Evolutionary conservation across 345 rosid genomes (phyloP).

Genomic region (Conringia planisiliqua): DNA sequence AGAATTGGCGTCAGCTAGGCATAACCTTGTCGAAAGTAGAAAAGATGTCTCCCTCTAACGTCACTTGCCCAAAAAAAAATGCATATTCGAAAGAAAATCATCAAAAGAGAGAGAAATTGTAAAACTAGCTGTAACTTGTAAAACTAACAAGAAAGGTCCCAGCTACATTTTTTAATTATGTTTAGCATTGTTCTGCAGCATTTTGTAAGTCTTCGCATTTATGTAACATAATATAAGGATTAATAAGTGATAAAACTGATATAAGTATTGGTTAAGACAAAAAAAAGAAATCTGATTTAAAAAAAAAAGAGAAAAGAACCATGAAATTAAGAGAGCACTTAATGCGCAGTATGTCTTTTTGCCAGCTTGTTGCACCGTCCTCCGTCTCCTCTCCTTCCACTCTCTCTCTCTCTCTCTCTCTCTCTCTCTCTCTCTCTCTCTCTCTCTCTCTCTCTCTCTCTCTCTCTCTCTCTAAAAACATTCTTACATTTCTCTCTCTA

Average conservation of each 20-base stretch:
- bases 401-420: background rate
- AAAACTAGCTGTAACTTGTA: background rate
- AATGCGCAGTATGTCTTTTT: constrained; percentile 55
- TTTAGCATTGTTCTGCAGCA: background rate
- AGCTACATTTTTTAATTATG: background rate
- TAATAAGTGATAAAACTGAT: background rate
- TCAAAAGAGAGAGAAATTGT: too few relatives aligned
- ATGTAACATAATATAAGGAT: too few relatives aligned
- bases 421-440: background rate
- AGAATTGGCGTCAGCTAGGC: background rate
- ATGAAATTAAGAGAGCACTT: constrained; percentile 30
- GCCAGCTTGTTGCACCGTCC: constrained; percentile 30
- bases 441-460: background rate
- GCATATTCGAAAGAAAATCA: too few relatives aligned
- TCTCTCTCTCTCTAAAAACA: background rate
- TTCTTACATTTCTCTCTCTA: too few relatives aligned
- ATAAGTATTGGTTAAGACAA: background rate
- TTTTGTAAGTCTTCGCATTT: background rate
- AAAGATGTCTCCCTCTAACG: background rate
- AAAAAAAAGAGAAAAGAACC: background rate
- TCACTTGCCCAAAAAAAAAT: too few relatives aligned
- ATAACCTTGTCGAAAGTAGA: background rate
- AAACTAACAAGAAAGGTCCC: background rate
- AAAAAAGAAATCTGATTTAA: background rate
- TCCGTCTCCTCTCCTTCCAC: background rate